Base-by-base conservation (phyloP, 2,329 filamentous ascomycete genomes). In the Pseudopyrenochaeta lycopersici region DNA sequence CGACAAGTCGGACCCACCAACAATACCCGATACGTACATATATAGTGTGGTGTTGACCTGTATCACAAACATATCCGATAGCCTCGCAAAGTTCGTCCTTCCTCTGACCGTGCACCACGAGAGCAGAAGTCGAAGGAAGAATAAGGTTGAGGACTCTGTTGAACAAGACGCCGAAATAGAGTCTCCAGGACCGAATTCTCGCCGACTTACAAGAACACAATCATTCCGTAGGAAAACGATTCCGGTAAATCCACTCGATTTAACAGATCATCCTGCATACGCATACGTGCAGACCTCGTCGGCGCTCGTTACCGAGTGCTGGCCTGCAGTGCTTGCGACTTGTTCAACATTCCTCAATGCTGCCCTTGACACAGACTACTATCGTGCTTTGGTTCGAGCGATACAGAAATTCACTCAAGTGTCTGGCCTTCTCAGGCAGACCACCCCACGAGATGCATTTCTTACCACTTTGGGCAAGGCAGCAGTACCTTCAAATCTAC, bases 351-450 rank as follows among this genome's bases (percentile, higher is more conserved):
- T 98, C 70, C 79, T 99, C 15, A 96, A 96, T 70, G 91, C 95
- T 27, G 88, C 94, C 0, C 80, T 99, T 3, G 95, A 99, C 71
- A 90, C 91, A 1, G 92, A 97, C 47, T 97, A 95, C 65, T 99
- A 98, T 67, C 93, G 97, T 63, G 87, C 89, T 9, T 81, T 99
- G 1, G 94, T 99, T 20, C 86, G 95, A 62, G 91, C 94, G 0
- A 96, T 98, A 64, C 95, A 99, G 68, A 92, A 96, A 61, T 91
- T 99, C 67, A 90, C 95, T 1, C 96, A 99, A 72, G 94, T 98
- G 2, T 92, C 95, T 33, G 96, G 95, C 4, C 81, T 99, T 41
- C 78, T 99, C 7, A 88, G 93, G 58, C 84, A 98, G 9, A 81
- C 84, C 11, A 97, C 94, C 0, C 93, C 95, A 0, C 84, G 95